Base-by-base conservation (phyloP, 2,329 filamentous ascomycete species). In the Xylariales sp. region DNA sequence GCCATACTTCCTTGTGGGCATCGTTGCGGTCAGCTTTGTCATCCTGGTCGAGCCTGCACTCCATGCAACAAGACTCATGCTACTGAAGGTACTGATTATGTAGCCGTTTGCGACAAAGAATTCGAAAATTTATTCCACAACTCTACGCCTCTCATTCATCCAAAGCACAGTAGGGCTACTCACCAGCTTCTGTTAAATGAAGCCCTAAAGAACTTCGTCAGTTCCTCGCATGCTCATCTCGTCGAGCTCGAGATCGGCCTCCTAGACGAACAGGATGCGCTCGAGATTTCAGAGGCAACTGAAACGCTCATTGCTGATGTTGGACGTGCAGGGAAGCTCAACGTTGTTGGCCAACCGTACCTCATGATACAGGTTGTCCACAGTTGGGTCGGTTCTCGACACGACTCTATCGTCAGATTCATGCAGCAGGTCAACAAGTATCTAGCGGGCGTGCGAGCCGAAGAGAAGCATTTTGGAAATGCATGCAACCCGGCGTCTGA, bases 11-110 rank as follows among this genome's bases (percentile, higher is more conserved):
- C 63, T 63, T 20, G 56, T 67, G 2, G 62, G 68, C 24, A 57
- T 78, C 24, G 45, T 63, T 57, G 2, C 86, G 82, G 49, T 74
- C 80, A 0, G 65, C 58, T 14, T 8, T 38, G 35, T 18, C 35
- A 38, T 18, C 16, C n/a, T 18, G n/a, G 22, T 14, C 21, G 6
- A 18, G 21, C 21, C 15, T 38, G 35, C 18, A 15, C 15, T 15
- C 24, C 35, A 27, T 38, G 35, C 22, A 16, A 18, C 22, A 14
- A 9, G 9, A 10, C 7, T 2, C 15, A 21, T 5, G 18, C 25
- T 36, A 14, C 5, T 20, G 18, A n/a, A 7, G 12, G n/a, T n/a
- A n/a, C n/a, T n/a, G n/a, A n/a, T n/a, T n/a, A n/a, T n/a, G n/a
- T n/a, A n/a, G n/a, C n/a, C n/a, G n/a, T n/a, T n/a, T n/a, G n/a